Conservation (phyloP, 176 grass and related monocot species). For the sorghum (Sorghum bicolor) region Sorghum_bicolor_NCBIv3 NC_012878.2:55737001-55737500, state of each 20-base stretch:
- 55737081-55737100: background rate
- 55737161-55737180: background rate
- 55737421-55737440: background rate
- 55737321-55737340: background rate
- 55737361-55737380: background rate
- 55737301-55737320: background rate
- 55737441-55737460: background rate
- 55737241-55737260: background rate
- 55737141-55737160: background rate
- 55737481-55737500: background rate
- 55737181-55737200: background rate
- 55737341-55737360: background rate
- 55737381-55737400: background rate
- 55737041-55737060: background rate
- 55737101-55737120: background rate
- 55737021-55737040: background rate
- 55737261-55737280: background rate
- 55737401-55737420: background rate
- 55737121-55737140: background rate
- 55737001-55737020: background rate
- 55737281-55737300: background rate
- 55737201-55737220: background rate
- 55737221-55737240: background rate
- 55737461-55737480: background rate
- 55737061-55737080: background rate